Conservation (phyloP, 805 yeast species). For the Lachancea quebecensis region DNA sequence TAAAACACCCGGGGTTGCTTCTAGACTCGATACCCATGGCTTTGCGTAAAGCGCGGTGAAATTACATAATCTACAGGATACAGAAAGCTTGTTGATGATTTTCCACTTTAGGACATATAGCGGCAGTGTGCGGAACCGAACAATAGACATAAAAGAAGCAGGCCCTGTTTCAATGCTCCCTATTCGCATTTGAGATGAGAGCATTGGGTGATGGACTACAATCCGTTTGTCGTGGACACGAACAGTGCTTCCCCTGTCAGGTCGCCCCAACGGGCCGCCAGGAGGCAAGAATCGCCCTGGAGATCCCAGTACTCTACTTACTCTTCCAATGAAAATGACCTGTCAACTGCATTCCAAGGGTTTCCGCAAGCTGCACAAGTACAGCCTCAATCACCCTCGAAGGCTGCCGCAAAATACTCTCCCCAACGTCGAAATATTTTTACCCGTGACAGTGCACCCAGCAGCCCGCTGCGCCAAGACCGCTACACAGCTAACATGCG, state of each 20-base stretch:
- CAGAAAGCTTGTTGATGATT: background rate
- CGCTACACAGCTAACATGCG: constrained; percentile 60
- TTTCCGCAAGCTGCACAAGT: constrained; percentile 20
- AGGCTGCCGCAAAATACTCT: constrained; percentile 33
- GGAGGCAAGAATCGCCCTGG: constrained; percentile 24
- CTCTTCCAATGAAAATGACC: constrained; percentile 14
- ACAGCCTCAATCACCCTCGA: constrained; percentile 35
- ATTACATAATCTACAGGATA: too few relatives aligned
- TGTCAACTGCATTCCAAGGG: constrained; percentile 29
- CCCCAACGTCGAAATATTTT: constrained; percentile 35
- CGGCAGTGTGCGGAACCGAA: background rate
- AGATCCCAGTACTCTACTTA: constrained; percentile 17
- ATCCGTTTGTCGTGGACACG: constrained; percentile 31
- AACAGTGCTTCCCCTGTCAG: constrained; percentile 24
- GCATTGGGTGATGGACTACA: constrained; percentile 22
- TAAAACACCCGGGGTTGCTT: too few relatives aligned
- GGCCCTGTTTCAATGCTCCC: background rate
- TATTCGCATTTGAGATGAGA: too few relatives aligned
- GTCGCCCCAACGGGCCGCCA: constrained; percentile 23
- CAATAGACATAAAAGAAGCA: background rate
- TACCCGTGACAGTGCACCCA: constrained; percentile 27
- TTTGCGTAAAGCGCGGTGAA: too few relatives aligned
- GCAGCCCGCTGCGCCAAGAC: constrained; percentile 34
- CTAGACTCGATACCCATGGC: too few relatives aligned
- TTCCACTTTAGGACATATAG: background rate